Evolutionary conservation across 108 stramenopile species (phyloP), one percentile per base, ranked within the genome.

Genomic region (Fragilaria radians): DNA sequence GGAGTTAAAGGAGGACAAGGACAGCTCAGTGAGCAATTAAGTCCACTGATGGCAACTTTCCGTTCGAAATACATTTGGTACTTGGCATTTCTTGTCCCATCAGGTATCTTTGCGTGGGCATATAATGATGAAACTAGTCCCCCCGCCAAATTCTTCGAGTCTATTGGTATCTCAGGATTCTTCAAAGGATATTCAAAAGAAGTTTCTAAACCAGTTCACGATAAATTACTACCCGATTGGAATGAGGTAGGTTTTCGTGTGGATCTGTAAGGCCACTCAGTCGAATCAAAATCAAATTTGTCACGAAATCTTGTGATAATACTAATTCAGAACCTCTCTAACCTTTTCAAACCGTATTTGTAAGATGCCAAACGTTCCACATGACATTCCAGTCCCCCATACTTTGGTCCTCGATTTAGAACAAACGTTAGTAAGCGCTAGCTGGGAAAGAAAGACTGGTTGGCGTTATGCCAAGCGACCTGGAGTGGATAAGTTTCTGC

Each of bases 401-500:
- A 93, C 91, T 28, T 80, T 98, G 18, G 95, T 98, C 18, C 63
- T 98, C 18, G 97, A 98, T 73, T 77, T 98, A 48, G 97, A 98
- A 72, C 87, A 86, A 54, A 98, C 97, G 4, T 70, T 98, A 7
- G 91, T 95, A 22, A 81, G 80, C 59, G 76, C 88, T 29, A 82
- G 86, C 4, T 98, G 94, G 93, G 93, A 94, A 73, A 82, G 90
- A 29, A 86, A 88, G 47, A 87, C 86, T 63, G 97, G 97, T 63
- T 98, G 95, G 95, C 78, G 97, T 14, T 85, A 90, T 46, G 97
- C 96, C 52, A 96, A 96, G 66, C 88, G 97, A 19, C 97, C 97
- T 2, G 97, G 97, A 22, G 91, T 95, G 19, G 97, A 98, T 57
- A 88, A 91, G 60, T 95, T 98, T 60, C 72, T 98, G 27, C 60